These are phyloP conservation scores for Lentinula detonsa DNA, from an alignment of 768 basidiomycete species.

Conservation along the genomic window DNA sequence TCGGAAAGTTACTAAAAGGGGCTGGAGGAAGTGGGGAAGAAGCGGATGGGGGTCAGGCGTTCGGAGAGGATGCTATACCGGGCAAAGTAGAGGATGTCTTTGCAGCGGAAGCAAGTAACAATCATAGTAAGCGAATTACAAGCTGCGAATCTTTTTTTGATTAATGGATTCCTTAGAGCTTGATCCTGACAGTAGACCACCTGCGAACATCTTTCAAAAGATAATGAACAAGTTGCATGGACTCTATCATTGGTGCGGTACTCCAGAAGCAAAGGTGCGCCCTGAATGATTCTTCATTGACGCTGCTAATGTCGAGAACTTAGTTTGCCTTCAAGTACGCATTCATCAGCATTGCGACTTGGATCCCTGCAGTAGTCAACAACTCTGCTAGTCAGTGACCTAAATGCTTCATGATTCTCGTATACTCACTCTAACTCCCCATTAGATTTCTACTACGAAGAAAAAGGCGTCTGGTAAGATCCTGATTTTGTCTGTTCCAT, in stretches of 20 bases:
- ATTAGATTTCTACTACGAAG: conserved; percentile 34
- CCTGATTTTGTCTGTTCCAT: not conserved
- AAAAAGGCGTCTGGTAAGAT: conserved; percentile 41
- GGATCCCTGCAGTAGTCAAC: conserved; percentile 41
- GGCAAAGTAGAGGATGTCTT: conserved; percentile 13
- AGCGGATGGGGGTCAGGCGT: conserved; percentile 19
- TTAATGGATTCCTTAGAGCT: conserved; percentile 16
- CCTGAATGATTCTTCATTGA: not conserved
- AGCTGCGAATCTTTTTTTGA: not conserved
- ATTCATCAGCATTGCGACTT: conserved; percentile 41
- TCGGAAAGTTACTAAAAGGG: conserved; percentile 1
- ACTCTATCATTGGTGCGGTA: conserved; percentile 32
- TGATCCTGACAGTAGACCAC: conserved; percentile 44
- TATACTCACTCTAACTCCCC: not conserved
- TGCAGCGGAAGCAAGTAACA: conserved; percentile 4
- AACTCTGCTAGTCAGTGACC: conserved; percentile 32
- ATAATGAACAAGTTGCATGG: conserved; percentile 27
- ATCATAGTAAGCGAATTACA: not conserved
- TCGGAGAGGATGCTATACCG: conserved; percentile 13
- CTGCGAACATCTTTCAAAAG: conserved; percentile 34
- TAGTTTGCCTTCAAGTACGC: conserved; percentile 49
- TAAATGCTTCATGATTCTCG: not conserved
- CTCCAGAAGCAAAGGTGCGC: conserved; percentile 33
- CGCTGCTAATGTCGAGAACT: not conserved
- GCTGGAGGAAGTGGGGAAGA: conserved; percentile 22